Percentiles rank a stretch among this genome's conserved stretches.
These are phyloP conservation scores for Aspergillus brasiliensis DNA, from an alignment of 2,329 filamentous ascomycete genomes.

Conservation along the genomic window DNA sequence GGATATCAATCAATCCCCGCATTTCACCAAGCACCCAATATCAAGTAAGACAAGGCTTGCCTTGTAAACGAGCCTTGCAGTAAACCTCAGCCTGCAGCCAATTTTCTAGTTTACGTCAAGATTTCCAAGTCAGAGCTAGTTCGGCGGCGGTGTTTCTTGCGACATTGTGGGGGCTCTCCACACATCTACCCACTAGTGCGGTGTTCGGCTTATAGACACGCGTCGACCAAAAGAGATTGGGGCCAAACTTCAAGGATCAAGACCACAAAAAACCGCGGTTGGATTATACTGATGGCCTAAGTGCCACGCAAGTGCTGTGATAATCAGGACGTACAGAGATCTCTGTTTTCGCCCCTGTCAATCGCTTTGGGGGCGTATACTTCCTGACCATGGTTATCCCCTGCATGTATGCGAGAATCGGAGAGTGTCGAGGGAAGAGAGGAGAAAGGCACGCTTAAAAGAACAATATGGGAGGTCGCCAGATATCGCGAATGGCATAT, in stretches of 20 bases:
- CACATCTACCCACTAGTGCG: not conserved
- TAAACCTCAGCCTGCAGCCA: not conserved
- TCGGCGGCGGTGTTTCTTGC: not conserved
- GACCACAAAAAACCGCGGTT: not conserved
- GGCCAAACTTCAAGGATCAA: not conserved
- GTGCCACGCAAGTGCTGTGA: not conserved
- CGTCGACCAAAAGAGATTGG: not conserved
- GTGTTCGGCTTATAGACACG: too few species aligned
- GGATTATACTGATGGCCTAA: not conserved
- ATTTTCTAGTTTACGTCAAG: not conserved
- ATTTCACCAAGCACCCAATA: not conserved
- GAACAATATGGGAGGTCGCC: too few species aligned
- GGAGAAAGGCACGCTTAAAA: too few species aligned
- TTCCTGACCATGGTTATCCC: too few species aligned
- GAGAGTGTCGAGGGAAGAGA: too few species aligned
- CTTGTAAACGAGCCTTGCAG: not conserved
- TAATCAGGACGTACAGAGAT: not conserved
- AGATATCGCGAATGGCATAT: not conserved
- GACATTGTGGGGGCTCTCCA: not conserved
- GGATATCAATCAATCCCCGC: not conserved
- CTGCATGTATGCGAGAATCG: too few species aligned
- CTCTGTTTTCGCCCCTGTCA: not conserved
- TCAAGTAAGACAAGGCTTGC: not conserved
- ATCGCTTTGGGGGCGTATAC: not conserved
- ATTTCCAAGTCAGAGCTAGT: not conserved